A percentile compares a stretch with the other conserved stretches of the same genome.
Evolutionary conservation across 2,329 filamentous ascomycete genomes (phyloP).

Genomic region (Ceratocystis albifundus): DNA sequence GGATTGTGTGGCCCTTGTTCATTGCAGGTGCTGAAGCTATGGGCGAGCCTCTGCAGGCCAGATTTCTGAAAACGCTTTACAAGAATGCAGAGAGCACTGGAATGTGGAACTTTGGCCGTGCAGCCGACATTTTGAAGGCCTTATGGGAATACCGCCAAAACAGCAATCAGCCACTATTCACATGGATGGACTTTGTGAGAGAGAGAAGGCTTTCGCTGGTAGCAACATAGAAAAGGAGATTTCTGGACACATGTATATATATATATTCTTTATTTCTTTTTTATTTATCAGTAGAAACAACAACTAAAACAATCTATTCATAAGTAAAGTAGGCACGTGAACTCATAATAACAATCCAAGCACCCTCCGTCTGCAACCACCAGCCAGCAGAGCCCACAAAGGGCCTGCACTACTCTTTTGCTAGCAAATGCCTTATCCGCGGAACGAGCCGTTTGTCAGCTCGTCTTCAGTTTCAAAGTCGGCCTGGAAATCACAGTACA

Average conservation of each 20-base stretch:
- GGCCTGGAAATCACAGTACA: conserved; percentile 24
- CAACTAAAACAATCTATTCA: background rate
- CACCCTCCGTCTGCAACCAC: background rate
- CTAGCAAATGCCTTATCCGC: conserved; percentile 14
- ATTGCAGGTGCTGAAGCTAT: conserved; percentile 23
- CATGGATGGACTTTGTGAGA: conserved; percentile 20
- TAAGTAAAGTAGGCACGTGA: background rate
- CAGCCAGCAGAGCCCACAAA: no score
- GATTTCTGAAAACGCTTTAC: conserved; percentile 12
- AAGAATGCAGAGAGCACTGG: conserved; percentile 18
- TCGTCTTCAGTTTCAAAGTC: conserved; percentile 24
- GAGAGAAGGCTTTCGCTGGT: conserved; percentile 7
- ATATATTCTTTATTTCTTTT: no score
- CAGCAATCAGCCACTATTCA: background rate
- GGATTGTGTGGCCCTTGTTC: conserved; percentile 22
- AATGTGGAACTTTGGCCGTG: conserved; percentile 20
- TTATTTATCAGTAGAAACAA: background rate
- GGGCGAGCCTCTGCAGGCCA: conserved; percentile 10
- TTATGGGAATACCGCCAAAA: conserved; percentile 12
- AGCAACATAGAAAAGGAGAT: background rate
- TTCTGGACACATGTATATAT: no score
- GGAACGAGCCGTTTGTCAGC: conserved; percentile 23
- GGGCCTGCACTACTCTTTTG: no score
- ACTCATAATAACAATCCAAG: background rate
- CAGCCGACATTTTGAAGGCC: background rate